phyloP scores from a whole-genome alignment of 129 eudicot genomes.

The Ambrosia artemisiifolia region DNA sequence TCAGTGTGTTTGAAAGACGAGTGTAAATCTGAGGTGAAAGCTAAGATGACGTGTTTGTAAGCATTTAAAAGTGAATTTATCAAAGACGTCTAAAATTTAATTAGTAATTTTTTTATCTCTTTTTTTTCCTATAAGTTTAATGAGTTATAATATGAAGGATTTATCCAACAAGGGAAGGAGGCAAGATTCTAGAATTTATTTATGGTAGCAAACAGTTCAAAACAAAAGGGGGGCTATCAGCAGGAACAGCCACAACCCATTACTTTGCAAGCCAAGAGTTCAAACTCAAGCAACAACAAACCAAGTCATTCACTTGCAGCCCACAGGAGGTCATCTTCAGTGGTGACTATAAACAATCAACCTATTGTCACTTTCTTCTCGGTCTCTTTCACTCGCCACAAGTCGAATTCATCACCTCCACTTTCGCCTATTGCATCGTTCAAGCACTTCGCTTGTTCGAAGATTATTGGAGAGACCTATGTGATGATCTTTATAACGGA shows the following conservation, averaged over 20 bases:
- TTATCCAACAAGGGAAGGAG: constrained; percentile 72
- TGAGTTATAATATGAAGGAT: constrained; percentile 31
- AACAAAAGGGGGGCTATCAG: constrained; percentile 67
- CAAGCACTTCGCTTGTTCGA: constrained; percentile 65
- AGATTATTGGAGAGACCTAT: constrained; percentile 53
- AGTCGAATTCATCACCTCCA: constrained; percentile 68
- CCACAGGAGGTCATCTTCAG: constrained; percentile 65
- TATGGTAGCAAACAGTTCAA: constrained; percentile 67
- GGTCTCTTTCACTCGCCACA: constrained; percentile 52
- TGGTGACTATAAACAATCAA: constrained; percentile 70
- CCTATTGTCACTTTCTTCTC: constrained; percentile 79
- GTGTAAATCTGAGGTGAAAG: too few species aligned
- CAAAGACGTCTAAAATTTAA: too few species aligned
- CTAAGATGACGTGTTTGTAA: too few species aligned
- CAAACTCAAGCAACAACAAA: constrained; percentile 49
- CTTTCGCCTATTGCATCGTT: constrained; percentile 61
- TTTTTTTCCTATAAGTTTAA: not conserved
- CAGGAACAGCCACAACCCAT: constrained; percentile 83
- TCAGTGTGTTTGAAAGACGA: too few species aligned
- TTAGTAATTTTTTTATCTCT: too few species aligned
- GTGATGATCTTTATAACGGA: constrained; percentile 55
- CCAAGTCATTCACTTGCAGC: constrained; percentile 68
- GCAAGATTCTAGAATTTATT: constrained; percentile 67
- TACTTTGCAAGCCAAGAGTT: constrained; percentile 62
- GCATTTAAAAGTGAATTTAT: too few species aligned